Evolutionary conservation across 371 early-diverging fungal species (phyloP), one percentile per base, ranked within the genome.

Genomic region (Mortierella sp.): DNA sequence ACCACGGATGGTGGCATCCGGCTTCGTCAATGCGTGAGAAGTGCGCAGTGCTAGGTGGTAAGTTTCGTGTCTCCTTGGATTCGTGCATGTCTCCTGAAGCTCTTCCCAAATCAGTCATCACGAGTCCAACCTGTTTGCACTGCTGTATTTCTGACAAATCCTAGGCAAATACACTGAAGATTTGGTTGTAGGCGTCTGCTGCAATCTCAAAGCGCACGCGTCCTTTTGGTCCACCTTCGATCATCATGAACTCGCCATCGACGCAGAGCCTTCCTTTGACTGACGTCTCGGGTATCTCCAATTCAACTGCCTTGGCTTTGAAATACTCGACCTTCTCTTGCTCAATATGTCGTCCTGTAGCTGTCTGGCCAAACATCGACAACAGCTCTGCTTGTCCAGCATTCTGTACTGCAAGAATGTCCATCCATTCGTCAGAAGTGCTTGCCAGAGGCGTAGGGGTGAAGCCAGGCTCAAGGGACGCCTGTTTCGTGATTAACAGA

Each of bases 401-500:
- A 51, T 68, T 60, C 58, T 74, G 76, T n/a, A 74, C 69, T 10
- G 51, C 76, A 21, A 74, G 34, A 9, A 74, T 45, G 45, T 74
- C 76, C 64, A 74, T 67, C 69, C 69, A 74, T 10, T 67, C 69
- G 31, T 74, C 76, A 9, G 68, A 59, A 8, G 76, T 60, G 10
- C 51, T 47, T 25, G 76, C 76, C 25, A 68, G 49, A 19, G 76
- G 76, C 3, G 76, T 64, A 1, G 76, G 76, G 1, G 60, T 67
- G 34, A 74, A 74, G 27, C 76, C 76, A 13, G 76, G 76, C 50
- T 74, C 76, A 21, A 74, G 51, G 0, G 61, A 74, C 13, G 76
- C 76, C 28, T 74, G 76, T 51, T 74, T 74, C 16, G 58, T 68
- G 28, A 68, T 64, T 24, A 74, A 19, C 22, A 74, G 25, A 28